Evolutionary conservation across 2,329 filamentous ascomycete species (phyloP).

Genomic region (Dactylonectria macrodidyma): DNA sequence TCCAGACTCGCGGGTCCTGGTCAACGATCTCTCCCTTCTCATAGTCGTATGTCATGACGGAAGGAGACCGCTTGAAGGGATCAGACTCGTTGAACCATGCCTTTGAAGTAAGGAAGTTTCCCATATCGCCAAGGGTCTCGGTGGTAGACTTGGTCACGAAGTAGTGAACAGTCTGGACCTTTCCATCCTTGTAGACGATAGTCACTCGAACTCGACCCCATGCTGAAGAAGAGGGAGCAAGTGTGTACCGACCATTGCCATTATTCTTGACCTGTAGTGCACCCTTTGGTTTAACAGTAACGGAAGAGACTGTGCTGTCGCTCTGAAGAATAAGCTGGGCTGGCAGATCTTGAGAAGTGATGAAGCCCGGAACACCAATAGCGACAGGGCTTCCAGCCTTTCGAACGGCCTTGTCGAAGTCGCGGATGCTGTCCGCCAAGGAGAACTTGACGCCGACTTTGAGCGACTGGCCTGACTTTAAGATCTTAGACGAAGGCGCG

Average conservation of each 20-base stretch:
- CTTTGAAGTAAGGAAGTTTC: conserved; percentile 67
- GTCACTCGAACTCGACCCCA: conserved; percentile 67
- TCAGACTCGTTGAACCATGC: conserved; percentile 68
- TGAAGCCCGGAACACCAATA: conserved; percentile 68
- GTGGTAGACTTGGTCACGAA: conserved; percentile 65
- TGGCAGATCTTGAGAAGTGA: conserved; percentile 63
- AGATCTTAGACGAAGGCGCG: conserved; percentile 60
- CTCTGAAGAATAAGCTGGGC: conserved; percentile 63
- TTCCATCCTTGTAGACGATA: conserved; percentile 63
- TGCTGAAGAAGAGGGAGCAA: conserved; percentile 58
- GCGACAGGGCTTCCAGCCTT: conserved; percentile 63
- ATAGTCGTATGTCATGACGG: conserved; percentile 71
- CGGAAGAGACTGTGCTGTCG: conserved; percentile 55
- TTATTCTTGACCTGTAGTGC: conserved; percentile 53
- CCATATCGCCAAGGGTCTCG: conserved; percentile 61
- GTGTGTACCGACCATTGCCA: conserved; percentile 53
- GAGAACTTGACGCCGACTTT: conserved; percentile 68
- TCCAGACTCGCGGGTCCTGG: conserved; percentile 68
- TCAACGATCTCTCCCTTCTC: conserved; percentile 59
- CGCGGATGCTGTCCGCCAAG: conserved; percentile 60
- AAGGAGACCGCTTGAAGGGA: conserved; percentile 68
- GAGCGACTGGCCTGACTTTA: conserved; percentile 61
- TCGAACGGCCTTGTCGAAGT: conserved; percentile 62
- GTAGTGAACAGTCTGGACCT: conserved; percentile 69
- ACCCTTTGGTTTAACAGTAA: conserved; percentile 56